A percentile compares a stretch with the other conserved stretches of the same genome.
Evolutionary conservation across 805 yeast genomes (phyloP).

Genomic region (Metschnikowia lochheadii): DNA sequence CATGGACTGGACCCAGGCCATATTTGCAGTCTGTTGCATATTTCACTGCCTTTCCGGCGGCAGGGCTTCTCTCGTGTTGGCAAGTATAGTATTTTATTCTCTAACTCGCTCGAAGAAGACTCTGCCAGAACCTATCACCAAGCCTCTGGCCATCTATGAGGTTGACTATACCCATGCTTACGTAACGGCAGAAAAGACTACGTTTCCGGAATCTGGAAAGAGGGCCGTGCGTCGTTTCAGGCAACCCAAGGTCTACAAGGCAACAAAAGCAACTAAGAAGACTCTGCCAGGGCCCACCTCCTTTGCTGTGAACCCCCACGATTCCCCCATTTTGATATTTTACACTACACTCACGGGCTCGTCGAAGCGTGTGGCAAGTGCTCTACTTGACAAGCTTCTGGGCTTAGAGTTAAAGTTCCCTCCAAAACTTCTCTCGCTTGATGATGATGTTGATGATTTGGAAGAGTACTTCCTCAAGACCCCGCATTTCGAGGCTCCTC

Average conservation of each 20-base stretch:
- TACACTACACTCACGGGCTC: constrained; percentile 87
- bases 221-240: constrained; percentile 21
- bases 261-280: constrained; percentile 26
- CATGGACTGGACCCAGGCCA: constrained; percentile 13
- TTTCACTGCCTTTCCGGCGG: constrained; percentile 41
- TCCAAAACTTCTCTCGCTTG: constrained; percentile 63
- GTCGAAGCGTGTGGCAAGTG: constrained; percentile 63
- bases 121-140: constrained; percentile 6
- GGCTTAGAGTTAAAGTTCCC: constrained; percentile 24
- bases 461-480: constrained; percentile 74
- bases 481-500: constrained; percentile 42
- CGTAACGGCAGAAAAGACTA: constrained; percentile 22
- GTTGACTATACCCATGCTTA: constrained; percentile 40
- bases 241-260: constrained; percentile 41
- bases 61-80: constrained; percentile 34
- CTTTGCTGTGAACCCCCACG: constrained; percentile 32
- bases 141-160: constrained; percentile 35
- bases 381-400: constrained; percentile 39
- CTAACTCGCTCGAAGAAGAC: neutral
- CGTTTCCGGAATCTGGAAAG: constrained; percentile 10
- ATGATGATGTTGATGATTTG: constrained; percentile 75
- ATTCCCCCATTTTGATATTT: constrained; percentile 62
- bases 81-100: constrained; percentile 15
- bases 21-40: constrained; percentile 22
- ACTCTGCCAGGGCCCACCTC: constrained; percentile 40